These are phyloP conservation scores for Penicillium flavigenum DNA, from an alignment of 495 filamentous ascomycete genomes.

Conservation along the genomic window DNA sequence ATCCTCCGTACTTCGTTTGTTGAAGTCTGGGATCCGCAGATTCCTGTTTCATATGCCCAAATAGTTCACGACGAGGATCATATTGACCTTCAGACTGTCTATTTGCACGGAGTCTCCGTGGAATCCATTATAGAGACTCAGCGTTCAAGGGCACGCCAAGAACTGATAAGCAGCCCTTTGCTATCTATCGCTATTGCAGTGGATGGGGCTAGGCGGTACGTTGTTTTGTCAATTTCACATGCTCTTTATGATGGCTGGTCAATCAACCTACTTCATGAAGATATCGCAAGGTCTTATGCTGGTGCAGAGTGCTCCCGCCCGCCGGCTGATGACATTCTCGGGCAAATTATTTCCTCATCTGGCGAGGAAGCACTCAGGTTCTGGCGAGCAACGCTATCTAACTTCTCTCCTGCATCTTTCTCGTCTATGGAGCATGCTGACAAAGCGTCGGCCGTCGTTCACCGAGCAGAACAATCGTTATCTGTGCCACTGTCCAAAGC, in stretches of 20 bases:
- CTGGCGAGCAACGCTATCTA: conserved; percentile 39
- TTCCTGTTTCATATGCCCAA: conserved; percentile 62
- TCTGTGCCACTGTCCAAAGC: conserved; percentile 37
- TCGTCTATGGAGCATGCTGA: conserved; percentile 18
- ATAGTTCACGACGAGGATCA: conserved; percentile 45
- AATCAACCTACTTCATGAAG: conserved; percentile 64
- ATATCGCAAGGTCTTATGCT: conserved; percentile 45
- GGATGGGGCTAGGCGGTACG: conserved; percentile 23
- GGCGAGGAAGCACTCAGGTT: conserved; percentile 30
- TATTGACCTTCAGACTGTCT: conserved; percentile 23
- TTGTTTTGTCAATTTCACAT: conserved; percentile 63
- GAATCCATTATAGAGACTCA: conserved; percentile 26
- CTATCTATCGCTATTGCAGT: conserved; percentile 19
- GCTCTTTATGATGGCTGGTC: conserved; percentile 87
- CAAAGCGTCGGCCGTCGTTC: conserved; percentile 28
- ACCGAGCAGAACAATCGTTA: conserved; percentile 29
- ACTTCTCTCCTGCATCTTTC: conserved; percentile 28
- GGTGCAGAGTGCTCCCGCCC: conserved; percentile 26
- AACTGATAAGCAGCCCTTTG: conserved; percentile 15
- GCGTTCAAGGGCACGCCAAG: conserved; percentile 23
- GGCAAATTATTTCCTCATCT: conserved; percentile 28
- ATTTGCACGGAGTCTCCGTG: conserved; percentile 19
- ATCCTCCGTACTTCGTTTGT: conserved; percentile 73
- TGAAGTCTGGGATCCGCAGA: conserved; percentile 56
- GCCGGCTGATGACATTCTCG: conserved; percentile 31